phyloP scores from a whole-genome alignment of 768 basidiomycete genomes.

The Suillus americanus region DNA sequence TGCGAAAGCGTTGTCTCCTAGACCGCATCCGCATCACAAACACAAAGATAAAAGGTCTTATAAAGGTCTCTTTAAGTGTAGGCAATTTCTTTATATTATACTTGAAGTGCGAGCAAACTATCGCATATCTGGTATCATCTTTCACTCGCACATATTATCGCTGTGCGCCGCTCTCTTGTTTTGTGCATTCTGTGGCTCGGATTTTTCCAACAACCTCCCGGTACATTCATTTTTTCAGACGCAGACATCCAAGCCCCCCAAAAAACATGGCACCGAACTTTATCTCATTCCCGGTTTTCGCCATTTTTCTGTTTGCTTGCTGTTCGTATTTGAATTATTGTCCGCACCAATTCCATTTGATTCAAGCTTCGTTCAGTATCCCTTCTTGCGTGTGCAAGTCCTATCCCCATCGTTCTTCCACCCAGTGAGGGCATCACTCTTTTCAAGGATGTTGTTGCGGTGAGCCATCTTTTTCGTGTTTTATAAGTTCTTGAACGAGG shows the following conservation, averaged over 20 bases:
- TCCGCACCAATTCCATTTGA: background rate
- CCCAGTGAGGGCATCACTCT: slow-evolving; percentile 8
- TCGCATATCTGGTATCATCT: background rate
- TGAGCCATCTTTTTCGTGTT: background rate
- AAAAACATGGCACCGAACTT: slow-evolving; percentile 8
- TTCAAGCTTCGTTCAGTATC: slow-evolving; percentile 4
- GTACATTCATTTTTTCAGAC: background rate
- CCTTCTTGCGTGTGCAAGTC: slow-evolving; percentile 7
- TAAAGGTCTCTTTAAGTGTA: background rate
- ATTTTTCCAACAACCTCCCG: background rate
- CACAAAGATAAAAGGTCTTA: background rate
- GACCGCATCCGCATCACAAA: background rate
- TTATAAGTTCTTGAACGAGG: background rate
- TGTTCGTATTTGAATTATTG: slow-evolving; percentile 7
- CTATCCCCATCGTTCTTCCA: slow-evolving; percentile 12
- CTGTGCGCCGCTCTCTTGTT: background rate
- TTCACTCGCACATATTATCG: background rate
- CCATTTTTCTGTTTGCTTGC: slow-evolving; percentile 7
- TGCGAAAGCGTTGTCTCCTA: background rate
- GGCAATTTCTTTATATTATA: background rate
- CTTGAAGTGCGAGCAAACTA: background rate
- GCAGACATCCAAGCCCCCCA: background rate
- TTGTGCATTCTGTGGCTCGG: background rate
- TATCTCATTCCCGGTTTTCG: slow-evolving; percentile 1
- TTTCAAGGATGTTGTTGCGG: slow-evolving; percentile 13